Evolutionary conservation across 2,329 filamentous ascomycete species (phyloP), one percentile per base, ranked within the genome.

Genomic region (Trichophyton rubrum): DNA sequence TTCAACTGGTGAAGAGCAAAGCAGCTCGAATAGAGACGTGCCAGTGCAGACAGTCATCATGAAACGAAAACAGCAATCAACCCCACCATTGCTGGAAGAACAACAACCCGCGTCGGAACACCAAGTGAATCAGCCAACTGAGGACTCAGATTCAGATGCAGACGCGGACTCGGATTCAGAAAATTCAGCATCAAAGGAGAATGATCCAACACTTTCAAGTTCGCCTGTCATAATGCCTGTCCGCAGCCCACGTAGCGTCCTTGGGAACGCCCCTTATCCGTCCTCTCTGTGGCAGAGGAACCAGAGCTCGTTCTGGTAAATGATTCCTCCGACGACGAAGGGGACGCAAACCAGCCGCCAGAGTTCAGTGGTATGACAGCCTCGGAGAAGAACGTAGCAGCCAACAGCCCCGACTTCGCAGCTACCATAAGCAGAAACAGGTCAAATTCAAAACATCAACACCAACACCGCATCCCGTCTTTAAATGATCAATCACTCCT

Each of bases 121-220:
- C 33, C 55, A 5, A 59, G 62, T 68, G n/a, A 43, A 43, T 43
- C 40, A 43, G 40, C n/a, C 40, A 63, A 61, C 62, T 38, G 60
- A 66, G 41, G 65, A 69, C 60, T 59, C 68, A 60, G 63, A 73
- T 9, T 53, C 49, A 61, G 64, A 68, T n/a, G 53, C 49, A 4
- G 65, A 65, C 17, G 72, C 74, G 22, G 69, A 73, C 24, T 72
- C 72, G 24, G 70, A 67, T 49, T 69, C 49, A 30, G 49, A 70
- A 35, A 64, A 67, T 6, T 72, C 70, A 51, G 71, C 70, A 56
- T 74, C 72, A 60, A 80, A 80, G 69, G 79, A 81, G 67, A 81
- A 81, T 62, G 73, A 79, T 61, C 73, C 74, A 7, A 72, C 72
- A 1, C 67, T 74, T 20, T 77, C 76, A 5, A 71, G 70, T 2